Base-by-base conservation (phyloP, 2,329 filamentous ascomycete genomes). In the Penicillium sp. region DNA sequence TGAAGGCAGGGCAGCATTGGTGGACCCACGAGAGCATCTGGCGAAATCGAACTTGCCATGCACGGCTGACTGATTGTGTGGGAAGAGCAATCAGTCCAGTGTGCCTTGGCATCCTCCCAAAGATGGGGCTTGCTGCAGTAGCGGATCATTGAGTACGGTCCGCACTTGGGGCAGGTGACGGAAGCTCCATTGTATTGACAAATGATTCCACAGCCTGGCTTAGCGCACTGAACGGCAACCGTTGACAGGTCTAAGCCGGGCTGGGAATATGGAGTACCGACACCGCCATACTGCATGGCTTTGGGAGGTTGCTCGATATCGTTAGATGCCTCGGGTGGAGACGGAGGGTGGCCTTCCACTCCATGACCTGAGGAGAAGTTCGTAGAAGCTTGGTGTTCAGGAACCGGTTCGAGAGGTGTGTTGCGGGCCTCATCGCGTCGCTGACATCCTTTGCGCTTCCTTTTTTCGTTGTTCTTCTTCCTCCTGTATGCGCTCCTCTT, bases 81-180 rank as follows among this genome's bases (percentile, higher is more conserved):
- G 13, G 59, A 40, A 2, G 60, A 58, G 29, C 70, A 72, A 18
- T 48, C 27, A 1, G 38, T 2, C 72, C 74, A 76, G 60, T 77
- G 75, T 5, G 27, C n/a, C 48, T 66, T 64, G 47, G 71, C 56
- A 42, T 75, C 70, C 13, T 63, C 60, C 44, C 71, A 59, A 6
- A 75, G 59, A 50, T 76, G 74, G 18, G 67, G 53, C 44, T 68
- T 66, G 36, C 59, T 58, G 61, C 75, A 77, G 58, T 76, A 77
- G 14, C 72, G 69, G n/a, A 69, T 53, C 38, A 60, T 59, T 8
- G 72, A 73, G 56, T 63, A 70, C 1, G 75, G 71, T 4, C 75
- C 74, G 56, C 75, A 77, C 5, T 65, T 60, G 9, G 71, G 70
- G 55, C 75, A 77, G 57, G 75, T 69, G 19, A 70, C 63, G 2